Conservation (phyloP, 179 eudicot genomes). For the Silene coronaria region DNA sequence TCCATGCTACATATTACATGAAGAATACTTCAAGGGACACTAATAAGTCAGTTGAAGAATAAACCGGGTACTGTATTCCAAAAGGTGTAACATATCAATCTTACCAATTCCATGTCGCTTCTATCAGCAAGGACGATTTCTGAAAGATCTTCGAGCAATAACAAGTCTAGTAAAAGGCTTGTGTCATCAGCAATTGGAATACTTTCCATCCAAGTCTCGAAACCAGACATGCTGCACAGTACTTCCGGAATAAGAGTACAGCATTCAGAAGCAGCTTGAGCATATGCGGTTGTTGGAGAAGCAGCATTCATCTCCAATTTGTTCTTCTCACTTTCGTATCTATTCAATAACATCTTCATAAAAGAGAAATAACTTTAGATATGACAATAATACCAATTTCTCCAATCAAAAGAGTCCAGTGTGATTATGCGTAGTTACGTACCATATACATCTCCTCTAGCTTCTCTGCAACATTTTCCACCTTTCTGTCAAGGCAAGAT, state of each 20-base stretch:
- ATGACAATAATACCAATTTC: background rate
- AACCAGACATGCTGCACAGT: constrained; percentile 41
- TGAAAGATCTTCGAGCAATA: constrained; percentile 62
- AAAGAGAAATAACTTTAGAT: constrained; percentile 10
- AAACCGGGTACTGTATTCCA: background rate
- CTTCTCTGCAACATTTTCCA: constrained; percentile 31
- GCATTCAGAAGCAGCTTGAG: constrained; percentile 36
- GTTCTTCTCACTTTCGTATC: constrained; percentile 50
- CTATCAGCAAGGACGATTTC: constrained; percentile 38
- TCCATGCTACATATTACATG: too few relatives aligned
- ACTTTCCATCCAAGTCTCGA: constrained; percentile 56
- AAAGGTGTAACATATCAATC: constrained; percentile 12
- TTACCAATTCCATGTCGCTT: constrained; percentile 40
- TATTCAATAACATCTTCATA: constrained; percentile 51
- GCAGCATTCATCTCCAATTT: constrained; percentile 34
- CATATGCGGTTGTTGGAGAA: constrained; percentile 26
- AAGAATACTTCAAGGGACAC: background rate
- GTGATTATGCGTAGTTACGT: background rate
- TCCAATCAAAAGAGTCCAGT: background rate
- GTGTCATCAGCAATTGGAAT: constrained; percentile 57
- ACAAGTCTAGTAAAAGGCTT: constrained; percentile 59
- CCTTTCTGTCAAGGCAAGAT: constrained; percentile 41
- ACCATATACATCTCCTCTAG: constrained; percentile 85
- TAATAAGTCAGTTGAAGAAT: background rate
- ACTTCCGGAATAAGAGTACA: constrained; percentile 51